A percentile compares a stretch with the other conserved stretches of the same genome.
Evolutionary conservation across 345 rosid genomes (phyloP).

Genomic region (Litchi chinensis): DNA sequence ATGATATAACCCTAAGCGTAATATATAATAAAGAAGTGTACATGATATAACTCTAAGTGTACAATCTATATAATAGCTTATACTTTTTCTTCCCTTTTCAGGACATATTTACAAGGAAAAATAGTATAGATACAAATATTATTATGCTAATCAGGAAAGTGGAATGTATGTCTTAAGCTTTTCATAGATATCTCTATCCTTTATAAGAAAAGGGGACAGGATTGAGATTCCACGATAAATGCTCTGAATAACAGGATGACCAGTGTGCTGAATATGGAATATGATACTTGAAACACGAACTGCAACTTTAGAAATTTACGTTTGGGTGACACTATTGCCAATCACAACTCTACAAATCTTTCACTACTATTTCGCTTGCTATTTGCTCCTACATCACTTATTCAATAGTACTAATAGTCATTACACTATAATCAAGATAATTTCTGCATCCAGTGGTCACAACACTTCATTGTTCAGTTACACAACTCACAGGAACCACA

Average conservation of each 20-base stretch:
- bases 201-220: not conserved
- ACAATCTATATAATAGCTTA: not conserved
- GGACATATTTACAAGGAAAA: not conserved
- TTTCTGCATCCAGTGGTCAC: not conserved
- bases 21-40: not conserved
- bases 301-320: constrained; percentile 2
- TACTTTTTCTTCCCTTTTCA: not conserved
- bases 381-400: not conserved
- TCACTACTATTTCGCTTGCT: not conserved
- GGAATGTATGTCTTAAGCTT: constrained; percentile 1
- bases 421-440: not conserved
- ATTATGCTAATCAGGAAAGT: not conserved
- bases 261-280: not conserved
- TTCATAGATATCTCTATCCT: not conserved
- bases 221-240: not conserved
- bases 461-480: not conserved
- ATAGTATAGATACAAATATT: not conserved
- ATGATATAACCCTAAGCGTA: not conserved
- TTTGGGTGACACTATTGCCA: not conserved
- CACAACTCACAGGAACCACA: not conserved
- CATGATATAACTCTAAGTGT: not conserved
- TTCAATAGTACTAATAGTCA: not conserved
- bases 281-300: not conserved
- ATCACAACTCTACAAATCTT: not conserved
- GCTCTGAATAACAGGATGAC: not conserved